Base-by-base conservation (phyloP, 2,329 filamentous ascomycete species). In the Botrytis fabae region DNA sequence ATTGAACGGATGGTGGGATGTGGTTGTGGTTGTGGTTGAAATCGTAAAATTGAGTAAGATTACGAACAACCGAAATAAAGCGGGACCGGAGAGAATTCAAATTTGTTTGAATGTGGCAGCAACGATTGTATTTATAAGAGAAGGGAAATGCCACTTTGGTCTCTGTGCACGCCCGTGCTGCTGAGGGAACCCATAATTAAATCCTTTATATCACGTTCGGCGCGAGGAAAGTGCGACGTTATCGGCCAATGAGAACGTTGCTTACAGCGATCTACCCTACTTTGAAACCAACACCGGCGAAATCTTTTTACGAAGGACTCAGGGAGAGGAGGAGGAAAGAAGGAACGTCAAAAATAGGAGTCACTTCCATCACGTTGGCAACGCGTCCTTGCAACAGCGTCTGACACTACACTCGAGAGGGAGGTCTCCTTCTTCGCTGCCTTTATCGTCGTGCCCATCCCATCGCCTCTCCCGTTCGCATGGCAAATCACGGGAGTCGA, bases 11-110 rank as follows among this genome's bases (percentile, higher is more conserved):
- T 51, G 22, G 22, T 51, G 46, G 28, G 42, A 22, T n/a, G 48
- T 51, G 48, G 35, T 18, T 51, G 59, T n/a, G 59, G 44, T 48
- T 35, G 57, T 68, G 54, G 63, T 72, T 69, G 70, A 28, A 35
- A 59, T 72, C 63, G 70, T 59, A 69, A 72, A 61, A 38, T 54
- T 32, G 42, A 44, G 28, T 28, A 60, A 69, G 35, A 69, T 69
- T 72, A 72, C 70, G 63, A 51, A 72, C 70, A 72, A 72, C 70
- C 70, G 54, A 68, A 68, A 68, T 68, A 57, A 68, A 68, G 38
- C 42, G 35, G 48, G 42, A 51, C 63, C 70, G 42, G 38, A 60
- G 44, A 69, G 2, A 32, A 18, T 35, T 72, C 54, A 66, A 68
- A 51, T 12, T 10, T 3, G 1, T 40, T 18, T 4, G 22, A 40